A percentile compares a stretch with the other conserved stretches of the same genome.
phyloP scores from a whole-genome alignment of 495 filamentous ascomycete species.

The Hyaloscypha hepaticicola region DNA sequence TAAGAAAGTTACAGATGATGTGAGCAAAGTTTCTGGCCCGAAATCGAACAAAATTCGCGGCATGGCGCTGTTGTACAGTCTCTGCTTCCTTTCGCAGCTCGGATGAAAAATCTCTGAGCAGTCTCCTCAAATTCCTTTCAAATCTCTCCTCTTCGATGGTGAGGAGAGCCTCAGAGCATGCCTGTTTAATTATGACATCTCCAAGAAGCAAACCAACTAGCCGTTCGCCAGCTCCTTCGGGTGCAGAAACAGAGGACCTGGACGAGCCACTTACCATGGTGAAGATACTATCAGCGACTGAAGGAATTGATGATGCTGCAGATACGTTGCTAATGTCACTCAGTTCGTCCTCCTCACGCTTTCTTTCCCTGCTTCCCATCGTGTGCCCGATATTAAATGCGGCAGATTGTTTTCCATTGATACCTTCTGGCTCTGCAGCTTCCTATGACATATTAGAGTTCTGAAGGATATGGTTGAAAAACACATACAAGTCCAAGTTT shows the following conservation, averaged over 20 bases:
- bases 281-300: conserved; percentile 21
- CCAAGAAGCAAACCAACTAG: conserved; percentile 18
- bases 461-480: too few species aligned
- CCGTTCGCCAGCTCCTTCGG: conserved; percentile 12
- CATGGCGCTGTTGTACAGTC: conserved; percentile 4
- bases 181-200: background rate
- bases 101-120: conserved; percentile 15
- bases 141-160: conserved; percentile 9
- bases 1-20: conserved; percentile 17
- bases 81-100: conserved; percentile 18
- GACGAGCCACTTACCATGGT: conserved; percentile 13
- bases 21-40: conserved; percentile 22
- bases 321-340: conserved; percentile 1
- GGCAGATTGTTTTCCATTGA: too few species aligned
- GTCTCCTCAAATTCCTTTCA: conserved; percentile 16
- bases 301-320: conserved; percentile 5
- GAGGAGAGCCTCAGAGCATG: conserved; percentile 3
- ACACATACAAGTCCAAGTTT: too few species aligned
- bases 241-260: conserved; percentile 18
- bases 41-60: conserved; percentile 19
- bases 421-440: too few species aligned
- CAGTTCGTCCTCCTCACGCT: background rate
- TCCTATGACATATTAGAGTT: too few species aligned
- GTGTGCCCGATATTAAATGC: background rate
- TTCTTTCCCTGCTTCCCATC: background rate